phyloP scores from a whole-genome alignment of 2,329 filamentous ascomycete species.

The Aspergillus sp. region DNA sequence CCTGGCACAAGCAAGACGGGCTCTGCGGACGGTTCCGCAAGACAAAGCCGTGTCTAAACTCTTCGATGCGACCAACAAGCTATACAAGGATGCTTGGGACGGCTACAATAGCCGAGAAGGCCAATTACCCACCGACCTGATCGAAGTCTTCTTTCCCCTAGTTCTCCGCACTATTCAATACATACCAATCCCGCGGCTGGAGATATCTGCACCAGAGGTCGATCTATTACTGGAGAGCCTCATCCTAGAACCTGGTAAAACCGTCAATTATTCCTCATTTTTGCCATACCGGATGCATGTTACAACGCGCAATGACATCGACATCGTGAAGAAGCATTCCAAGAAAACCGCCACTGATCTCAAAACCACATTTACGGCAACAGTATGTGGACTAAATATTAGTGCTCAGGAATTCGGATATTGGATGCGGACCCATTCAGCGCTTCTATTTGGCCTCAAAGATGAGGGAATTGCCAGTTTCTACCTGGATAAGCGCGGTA shows the following conservation, averaged over 20 bases:
- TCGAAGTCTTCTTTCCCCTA: slow-evolving; percentile 79
- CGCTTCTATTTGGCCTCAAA: slow-evolving; percentile 67
- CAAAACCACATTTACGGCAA: slow-evolving; percentile 73
- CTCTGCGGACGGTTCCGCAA: slow-evolving; percentile 67
- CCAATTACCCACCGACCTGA: slow-evolving; percentile 72
- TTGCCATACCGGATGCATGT: slow-evolving; percentile 80
- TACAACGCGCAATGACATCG: slow-evolving; percentile 81
- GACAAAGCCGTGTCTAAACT: slow-evolving; percentile 74
- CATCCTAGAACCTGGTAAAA: slow-evolving; percentile 82
- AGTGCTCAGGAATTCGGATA: slow-evolving; percentile 87
- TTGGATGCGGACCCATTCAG: slow-evolving; percentile 78
- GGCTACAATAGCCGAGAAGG: slow-evolving; percentile 64
- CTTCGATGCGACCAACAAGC: slow-evolving; percentile 64
- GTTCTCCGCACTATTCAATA: slow-evolving; percentile 78
- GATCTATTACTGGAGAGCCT: slow-evolving; percentile 89
- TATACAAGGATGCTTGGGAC: slow-evolving; percentile 71
- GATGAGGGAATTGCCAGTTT: slow-evolving; percentile 87
- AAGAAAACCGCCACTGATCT: slow-evolving; percentile 65
- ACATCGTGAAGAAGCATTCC: slow-evolving; percentile 76
- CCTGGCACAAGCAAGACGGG: slow-evolving; percentile 67
- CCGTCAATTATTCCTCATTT: slow-evolving; percentile 84
- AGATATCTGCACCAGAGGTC: slow-evolving; percentile 78
- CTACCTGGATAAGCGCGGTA: slow-evolving; percentile 78
- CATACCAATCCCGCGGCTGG: slow-evolving; percentile 86
- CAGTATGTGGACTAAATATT: slow-evolving; percentile 78